These are phyloP conservation scores for Arthroderma uncinatum DNA, from an alignment of 2,329 filamentous ascomycete species.

Conservation along the genomic window DNA sequence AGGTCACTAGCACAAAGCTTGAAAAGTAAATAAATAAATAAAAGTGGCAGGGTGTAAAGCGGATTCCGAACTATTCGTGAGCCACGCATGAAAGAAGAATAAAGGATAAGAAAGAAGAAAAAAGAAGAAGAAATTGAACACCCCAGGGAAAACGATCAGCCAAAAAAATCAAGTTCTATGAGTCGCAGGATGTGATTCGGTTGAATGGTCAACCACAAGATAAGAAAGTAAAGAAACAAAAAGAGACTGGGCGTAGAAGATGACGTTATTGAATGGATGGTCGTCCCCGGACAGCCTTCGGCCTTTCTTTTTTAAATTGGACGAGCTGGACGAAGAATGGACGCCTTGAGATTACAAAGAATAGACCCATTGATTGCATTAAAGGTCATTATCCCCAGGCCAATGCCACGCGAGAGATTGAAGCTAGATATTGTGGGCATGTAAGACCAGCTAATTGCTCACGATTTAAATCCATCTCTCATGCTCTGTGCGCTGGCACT, in stretches of 20 bases:
- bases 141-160: neutral
- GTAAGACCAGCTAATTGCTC: slow-evolving; percentile 15
- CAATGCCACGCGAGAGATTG: neutral
- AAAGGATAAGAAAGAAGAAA: neutral
- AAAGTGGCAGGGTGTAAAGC: neutral
- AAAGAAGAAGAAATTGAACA: neutral
- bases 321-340: neutral
- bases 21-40: neutral
- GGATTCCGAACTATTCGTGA: neutral
- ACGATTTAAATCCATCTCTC: slow-evolving; percentile 70
- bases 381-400: slow-evolving; percentile 2
- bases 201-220: neutral
- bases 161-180: slow-evolving; percentile 2
- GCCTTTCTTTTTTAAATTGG: neutral
- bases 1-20: neutral
- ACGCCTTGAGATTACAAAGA: neutral
- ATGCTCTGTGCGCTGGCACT: slow-evolving; percentile 88
- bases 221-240: neutral
- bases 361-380: neutral
- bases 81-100: neutral
- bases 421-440: neutral
- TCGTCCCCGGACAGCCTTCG: neutral
- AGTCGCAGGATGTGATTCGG: neutral
- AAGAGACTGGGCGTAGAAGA: neutral
- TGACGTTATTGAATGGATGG: neutral